A percentile compares a stretch with the other conserved stretches of the same genome.
Conservation (phyloP, 768 basidiomycete species). For the Pleurotus djamor region DNA sequence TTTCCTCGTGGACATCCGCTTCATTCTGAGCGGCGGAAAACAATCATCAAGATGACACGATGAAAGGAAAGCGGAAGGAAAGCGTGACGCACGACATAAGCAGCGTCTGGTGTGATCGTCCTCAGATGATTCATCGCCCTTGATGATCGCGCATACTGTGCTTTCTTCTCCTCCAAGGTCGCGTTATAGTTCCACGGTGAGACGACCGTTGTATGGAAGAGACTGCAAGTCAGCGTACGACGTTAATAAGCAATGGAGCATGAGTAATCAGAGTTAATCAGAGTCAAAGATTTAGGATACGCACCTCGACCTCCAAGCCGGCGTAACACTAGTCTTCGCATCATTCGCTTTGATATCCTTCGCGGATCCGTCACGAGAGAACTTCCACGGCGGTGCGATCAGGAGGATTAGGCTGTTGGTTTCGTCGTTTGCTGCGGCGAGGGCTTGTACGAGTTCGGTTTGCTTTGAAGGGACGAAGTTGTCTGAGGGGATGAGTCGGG, state of each 20-base stretch:
- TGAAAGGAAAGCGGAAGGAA: background rate
- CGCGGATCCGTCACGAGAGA: conserved; percentile 28
- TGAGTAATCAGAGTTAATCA: too few species aligned
- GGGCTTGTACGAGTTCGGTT: conserved; percentile 29
- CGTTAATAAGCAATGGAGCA: too few species aligned
- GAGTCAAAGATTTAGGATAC: background rate
- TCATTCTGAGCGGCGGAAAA: background rate
- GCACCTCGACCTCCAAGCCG: conserved; percentile 33
- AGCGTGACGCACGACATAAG: conserved; percentile 35
- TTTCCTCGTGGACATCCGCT: too few species aligned
- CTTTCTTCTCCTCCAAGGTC: conserved; percentile 29
- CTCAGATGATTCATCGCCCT: conserved; percentile 37
- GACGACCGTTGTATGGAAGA: conserved; percentile 44
- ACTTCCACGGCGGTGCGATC: conserved; percentile 35
- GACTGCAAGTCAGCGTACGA: conserved; percentile 15
- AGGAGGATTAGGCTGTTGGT: conserved; percentile 40
- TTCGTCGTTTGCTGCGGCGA: conserved; percentile 29
- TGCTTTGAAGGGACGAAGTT: conserved; percentile 31
- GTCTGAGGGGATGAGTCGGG: conserved; percentile 39
- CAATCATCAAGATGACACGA: background rate
- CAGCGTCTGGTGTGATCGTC: conserved; percentile 39
- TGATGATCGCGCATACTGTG: conserved; percentile 29
- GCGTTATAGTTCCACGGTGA: conserved; percentile 46
- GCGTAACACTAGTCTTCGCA: conserved; percentile 30
- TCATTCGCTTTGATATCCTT: conserved; percentile 3